Percentiles rank a stretch among this genome's conserved stretches.
These are phyloP conservation scores for Aspergillus intermedius DNA, from an alignment of 2,329 filamentous ascomycete species.

Conservation along the genomic window DNA sequence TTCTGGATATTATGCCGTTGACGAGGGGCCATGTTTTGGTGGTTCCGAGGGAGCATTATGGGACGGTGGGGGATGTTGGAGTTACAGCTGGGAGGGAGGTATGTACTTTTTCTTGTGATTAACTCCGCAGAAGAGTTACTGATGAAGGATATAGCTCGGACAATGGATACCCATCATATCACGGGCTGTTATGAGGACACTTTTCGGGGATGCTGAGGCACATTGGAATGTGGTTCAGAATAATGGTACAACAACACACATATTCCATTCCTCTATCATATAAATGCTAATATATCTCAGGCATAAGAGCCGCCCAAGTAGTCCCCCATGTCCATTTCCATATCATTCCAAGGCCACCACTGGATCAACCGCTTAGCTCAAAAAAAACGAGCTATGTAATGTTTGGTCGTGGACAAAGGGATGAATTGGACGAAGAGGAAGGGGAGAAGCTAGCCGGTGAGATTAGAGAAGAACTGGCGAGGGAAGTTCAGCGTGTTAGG, in stretches of 20 bases:
- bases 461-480: conserved; percentile 33
- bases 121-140: neutral
- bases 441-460: conserved; percentile 30
- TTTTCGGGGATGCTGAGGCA: conserved; percentile 45
- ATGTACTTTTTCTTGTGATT: conserved; percentile 41
- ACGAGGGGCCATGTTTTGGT: conserved; percentile 77
- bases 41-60: conserved; percentile 67
- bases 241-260: conserved; percentile 52
- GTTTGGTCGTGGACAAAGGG: conserved; percentile 42
- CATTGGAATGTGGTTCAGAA: conserved; percentile 99
- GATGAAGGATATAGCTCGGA: conserved; percentile 27
- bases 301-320: conserved; percentile 80
- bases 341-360: conserved; percentile 70
- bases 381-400: conserved; percentile 34
- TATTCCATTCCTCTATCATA: too few relatives aligned
- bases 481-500: conserved; percentile 30
- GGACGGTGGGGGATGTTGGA: conserved; percentile 67
- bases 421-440: conserved; percentile 44
- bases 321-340: conserved; percentile 94
- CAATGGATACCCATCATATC: conserved; percentile 49
- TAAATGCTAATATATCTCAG: conserved; percentile 27
- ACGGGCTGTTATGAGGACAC: conserved; percentile 64
- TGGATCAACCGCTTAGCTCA: conserved; percentile 16
- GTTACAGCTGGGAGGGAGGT: conserved; percentile 60
- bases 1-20: conserved; percentile 89